Evolutionary conservation across 441 rosid genomes (phyloP), one percentile per base, ranked within the genome.

Genomic region (Biscutella laevigata): DNA sequence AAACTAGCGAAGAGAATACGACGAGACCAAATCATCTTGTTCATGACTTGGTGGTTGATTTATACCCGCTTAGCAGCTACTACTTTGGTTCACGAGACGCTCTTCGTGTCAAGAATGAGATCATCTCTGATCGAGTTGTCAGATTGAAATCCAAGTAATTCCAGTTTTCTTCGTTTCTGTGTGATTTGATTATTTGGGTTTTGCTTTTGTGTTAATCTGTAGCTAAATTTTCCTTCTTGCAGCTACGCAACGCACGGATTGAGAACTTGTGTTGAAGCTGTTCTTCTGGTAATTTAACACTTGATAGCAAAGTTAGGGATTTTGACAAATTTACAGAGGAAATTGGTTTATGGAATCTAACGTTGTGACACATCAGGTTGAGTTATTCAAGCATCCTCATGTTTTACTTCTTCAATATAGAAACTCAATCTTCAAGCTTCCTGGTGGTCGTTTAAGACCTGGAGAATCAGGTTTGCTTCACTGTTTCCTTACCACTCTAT

Each of bases 381-480:
- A 89, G 66, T 62, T 89, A 72, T 86, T 84, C 76, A 80, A 79
- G 62, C 97, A 86, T 47, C 94, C 97, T 16, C 97, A 89, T 75
- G 32, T 86, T n/a, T 53, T 86, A 61, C 67, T 86, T 60, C 71
- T 89, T 70, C 95, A 86, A 70, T 59, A 71, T 43, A 74, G 69
- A 64, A 89, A 86, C 66, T 74, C 87, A 30, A 49, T 56, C 59
- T 82, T 78, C 59, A 80, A 76, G 78, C 94, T 89, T 55, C 95
- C 95, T 2, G 94, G 95, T 47, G 94, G 95, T 59, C 89, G 89
- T 36, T 41, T 86, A 40, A 82, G 94, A 62, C 86, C 81, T 1
- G 76, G 76, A 20, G 95, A 89, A 86, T 74, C 91, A 64, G 94
- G 97, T 86, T 49, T n/a, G 1, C 0, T 40, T 41, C 17, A 16